These are phyloP conservation scores for Didymellaceae sp. DNA, from an alignment of 2,329 filamentous ascomycete genomes.

Conservation along the genomic window DNA sequence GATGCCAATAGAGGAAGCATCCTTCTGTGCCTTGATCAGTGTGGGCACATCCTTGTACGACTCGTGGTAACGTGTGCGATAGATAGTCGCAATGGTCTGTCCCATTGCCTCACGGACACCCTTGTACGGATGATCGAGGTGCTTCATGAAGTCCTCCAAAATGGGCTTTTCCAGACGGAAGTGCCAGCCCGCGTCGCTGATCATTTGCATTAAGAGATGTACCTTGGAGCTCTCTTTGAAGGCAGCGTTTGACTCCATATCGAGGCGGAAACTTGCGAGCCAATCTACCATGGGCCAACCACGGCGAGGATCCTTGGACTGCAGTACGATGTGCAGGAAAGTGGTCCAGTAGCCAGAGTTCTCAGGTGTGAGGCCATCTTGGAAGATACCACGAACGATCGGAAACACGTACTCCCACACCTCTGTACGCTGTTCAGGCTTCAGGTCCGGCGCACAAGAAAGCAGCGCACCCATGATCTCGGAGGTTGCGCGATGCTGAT, in stretches of 20 bases:
- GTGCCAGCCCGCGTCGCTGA: slow-evolving; percentile 92
- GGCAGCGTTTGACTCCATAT: slow-evolving; percentile 93
- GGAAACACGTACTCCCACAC: slow-evolving; percentile 93
- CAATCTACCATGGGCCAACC: slow-evolving; percentile 85
- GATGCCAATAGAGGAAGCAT: slow-evolving; percentile 80
- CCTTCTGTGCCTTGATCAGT: slow-evolving; percentile 79
- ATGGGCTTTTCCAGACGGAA: slow-evolving; percentile 91
- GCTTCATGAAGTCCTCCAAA: slow-evolving; percentile 83
- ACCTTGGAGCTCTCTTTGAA: slow-evolving; percentile 99
- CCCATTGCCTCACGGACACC: slow-evolving; percentile 95
- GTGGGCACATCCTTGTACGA: slow-evolving; percentile 81
- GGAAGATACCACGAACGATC: slow-evolving; percentile 82
- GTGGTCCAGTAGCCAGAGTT: slow-evolving; percentile 95
- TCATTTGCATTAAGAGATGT: slow-evolving; percentile 83
- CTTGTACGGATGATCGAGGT: slow-evolving; percentile 98
- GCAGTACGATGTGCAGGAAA: slow-evolving; percentile 86
- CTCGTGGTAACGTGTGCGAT: slow-evolving; percentile 91
- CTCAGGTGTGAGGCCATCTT: slow-evolving; percentile 92
- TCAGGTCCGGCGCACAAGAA: slow-evolving; percentile 79
- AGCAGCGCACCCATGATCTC: slow-evolving; percentile 91
- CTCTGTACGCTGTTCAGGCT: slow-evolving; percentile 72
- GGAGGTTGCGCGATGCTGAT: slow-evolving; percentile 93
- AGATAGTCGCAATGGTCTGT: slow-evolving; percentile 83
- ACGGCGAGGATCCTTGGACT: slow-evolving; percentile 87
- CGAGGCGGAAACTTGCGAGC: slow-evolving; percentile 83